Conservation (phyloP, 371 early-diverging fungal genomes). For the Circinella umbellata region DNA sequence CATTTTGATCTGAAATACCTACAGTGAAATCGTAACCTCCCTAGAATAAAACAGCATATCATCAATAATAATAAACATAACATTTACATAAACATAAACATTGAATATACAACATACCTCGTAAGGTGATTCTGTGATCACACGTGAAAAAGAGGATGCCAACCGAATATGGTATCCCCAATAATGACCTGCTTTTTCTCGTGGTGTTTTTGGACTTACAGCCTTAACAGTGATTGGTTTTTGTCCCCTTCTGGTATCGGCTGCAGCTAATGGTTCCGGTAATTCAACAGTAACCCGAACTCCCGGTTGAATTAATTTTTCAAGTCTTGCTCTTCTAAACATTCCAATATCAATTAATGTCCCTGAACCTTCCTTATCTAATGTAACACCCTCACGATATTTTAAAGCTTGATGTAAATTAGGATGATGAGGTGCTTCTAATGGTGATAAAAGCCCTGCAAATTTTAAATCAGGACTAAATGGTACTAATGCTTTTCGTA, state of each 20-base stretch:
- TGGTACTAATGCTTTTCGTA: slow-evolving; percentile 72
- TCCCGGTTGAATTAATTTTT: slow-evolving; percentile 61
- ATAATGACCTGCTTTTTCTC: slow-evolving; percentile 69
- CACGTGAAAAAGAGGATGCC: slow-evolving; percentile 65
- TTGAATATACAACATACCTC: slow-evolving; percentile 35
- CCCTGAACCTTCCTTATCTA: slow-evolving; percentile 49
- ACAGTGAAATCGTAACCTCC: slow-evolving; percentile 75
- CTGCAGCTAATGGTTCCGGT: slow-evolving; percentile 44
- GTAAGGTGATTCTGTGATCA: slow-evolving; percentile 67
- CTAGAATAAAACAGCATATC: slow-evolving; percentile 13
- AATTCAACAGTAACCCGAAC: slow-evolving; percentile 76
- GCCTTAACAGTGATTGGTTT: slow-evolving; percentile 62
- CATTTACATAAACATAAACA: slow-evolving; percentile 6
- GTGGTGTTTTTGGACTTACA: slow-evolving; percentile 67
- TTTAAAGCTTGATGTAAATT: slow-evolving; percentile 58
- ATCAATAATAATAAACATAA: no score
- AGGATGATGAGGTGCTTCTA: slow-evolving; percentile 79
- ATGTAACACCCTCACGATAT: slow-evolving; percentile 74
- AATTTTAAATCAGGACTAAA: slow-evolving; percentile 75
- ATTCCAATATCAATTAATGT: slow-evolving; percentile 72
- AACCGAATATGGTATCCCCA: slow-evolving; percentile 80
- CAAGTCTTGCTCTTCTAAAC: slow-evolving; percentile 59
- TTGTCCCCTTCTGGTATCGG: slow-evolving; percentile 50
- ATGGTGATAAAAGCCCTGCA: slow-evolving; percentile 69
- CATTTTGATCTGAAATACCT: slow-evolving; percentile 53